Base-by-base conservation (phyloP, 306 rosid species). In the Glycyrrhiza uralensis region DNA sequence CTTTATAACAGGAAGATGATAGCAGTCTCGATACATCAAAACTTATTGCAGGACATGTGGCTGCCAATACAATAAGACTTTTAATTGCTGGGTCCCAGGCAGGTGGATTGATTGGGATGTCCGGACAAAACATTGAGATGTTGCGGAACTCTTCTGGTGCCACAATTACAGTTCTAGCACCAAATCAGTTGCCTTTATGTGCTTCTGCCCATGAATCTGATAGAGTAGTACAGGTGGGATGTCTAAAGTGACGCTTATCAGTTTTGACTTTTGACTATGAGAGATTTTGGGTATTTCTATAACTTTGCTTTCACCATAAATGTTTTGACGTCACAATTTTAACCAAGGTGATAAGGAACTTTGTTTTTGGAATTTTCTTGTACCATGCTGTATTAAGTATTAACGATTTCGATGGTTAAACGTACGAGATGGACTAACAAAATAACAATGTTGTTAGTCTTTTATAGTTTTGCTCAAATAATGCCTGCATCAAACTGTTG, bases 131-230 rank as follows among this genome's bases (percentile, higher is more conserved):
- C 76, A 93, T 90, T 66, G 96, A 88, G 87, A 88, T 88, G 66
- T 79, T 93, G 70, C 89, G 98, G 87, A 80, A 90, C 63, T 87
- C 89, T 18, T 90, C 96, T 42, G 97, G 98, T 62, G 98, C 98
- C 62, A 55, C 85, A 30, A 67, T 93, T 69, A 71, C 96, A 4
- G 77, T 93, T 73, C 96, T 90, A 73, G 88, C 97, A 45, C 96
- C 87, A 2, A 93, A 81, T 82, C 98, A 90, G 79, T 82, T 89
- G 82, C 97, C 98, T 77, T 66, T 84, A 72, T 93, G 98, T 80
- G 98, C 97, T 11, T 93, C 98, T 76, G 98, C 98, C 41, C 93
- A 85, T 63, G 97, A 90, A 82, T 90, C 98, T n/a, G 98, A 93
- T 75, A 85, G 98, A 75, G 94, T 93, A 69, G 94, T 93, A 13